Conservation (phyloP, 768 basidiomycete species). For the Myochromella boudieri region DNA sequence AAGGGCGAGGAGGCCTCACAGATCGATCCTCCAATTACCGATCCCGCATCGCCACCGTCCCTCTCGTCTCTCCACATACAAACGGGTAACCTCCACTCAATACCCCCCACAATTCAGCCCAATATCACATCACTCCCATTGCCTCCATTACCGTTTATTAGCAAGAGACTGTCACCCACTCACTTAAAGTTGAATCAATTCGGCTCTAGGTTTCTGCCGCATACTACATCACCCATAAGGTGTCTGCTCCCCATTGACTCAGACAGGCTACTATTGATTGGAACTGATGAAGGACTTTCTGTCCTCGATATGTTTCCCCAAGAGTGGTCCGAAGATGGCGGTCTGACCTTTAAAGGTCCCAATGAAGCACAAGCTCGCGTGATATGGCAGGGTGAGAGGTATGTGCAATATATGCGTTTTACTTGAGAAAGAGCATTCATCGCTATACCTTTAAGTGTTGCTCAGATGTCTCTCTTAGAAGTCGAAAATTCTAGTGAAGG, state of each 20-base stretch:
- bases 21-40: no score
- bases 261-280: constrained; percentile 70
- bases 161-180: constrained; percentile 55
- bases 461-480: constrained; percentile 78
- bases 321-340: constrained; percentile 59
- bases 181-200: constrained; percentile 74
- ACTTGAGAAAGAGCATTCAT: no score
- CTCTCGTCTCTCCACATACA: constrained; percentile 34
- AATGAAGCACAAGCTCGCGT: constrained; percentile 65
- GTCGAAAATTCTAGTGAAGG: constrained; percentile 52
- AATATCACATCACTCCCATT: constrained; percentile 28
- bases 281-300: constrained; percentile 77
- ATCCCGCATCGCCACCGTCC: constrained; percentile 11
- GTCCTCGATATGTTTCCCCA: constrained; percentile 83
- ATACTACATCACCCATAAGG: constrained; percentile 71
- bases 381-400: constrained; percentile 83
- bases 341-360: constrained; percentile 55
- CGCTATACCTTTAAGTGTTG: constrained; percentile 59
- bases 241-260: constrained; percentile 70
- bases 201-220: constrained; percentile 84
- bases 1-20: no score
- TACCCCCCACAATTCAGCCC: constrained; percentile 24
- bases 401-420: no score
- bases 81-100: constrained; percentile 38
- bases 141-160: constrained; percentile 42